Conservation (phyloP, 805 yeast genomes). For the Metschnikowia bowlesiae region DNA sequence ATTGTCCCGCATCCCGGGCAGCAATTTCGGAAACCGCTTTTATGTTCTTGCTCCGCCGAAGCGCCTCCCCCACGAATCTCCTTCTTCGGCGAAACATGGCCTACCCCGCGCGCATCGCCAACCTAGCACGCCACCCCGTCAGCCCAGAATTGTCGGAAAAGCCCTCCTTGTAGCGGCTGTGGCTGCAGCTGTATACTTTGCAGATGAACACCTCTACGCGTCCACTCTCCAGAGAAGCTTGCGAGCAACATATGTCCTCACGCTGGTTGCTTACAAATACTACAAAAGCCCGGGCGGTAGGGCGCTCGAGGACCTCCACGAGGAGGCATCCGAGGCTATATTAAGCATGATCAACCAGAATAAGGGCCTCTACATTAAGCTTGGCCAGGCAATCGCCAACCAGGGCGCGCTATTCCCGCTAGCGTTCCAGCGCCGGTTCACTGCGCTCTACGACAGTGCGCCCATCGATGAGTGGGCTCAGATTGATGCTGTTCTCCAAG, state of each 20-base stretch:
- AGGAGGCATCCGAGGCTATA: constrained; percentile 45
- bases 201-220: constrained; percentile 41
- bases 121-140: no score
- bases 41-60: no score
- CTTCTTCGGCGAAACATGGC: no score
- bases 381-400: constrained; percentile 77
- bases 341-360: constrained; percentile 27
- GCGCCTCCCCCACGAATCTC: no score
- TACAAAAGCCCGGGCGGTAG: constrained; percentile 37
- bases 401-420: constrained; percentile 66
- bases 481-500: constrained; percentile 37
- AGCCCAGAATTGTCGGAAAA: background rate
- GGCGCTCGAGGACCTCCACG: constrained; percentile 51
- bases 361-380: constrained; percentile 59
- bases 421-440: constrained; percentile 56
- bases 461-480: constrained; percentile 53
- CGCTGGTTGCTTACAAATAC: constrained; percentile 57
- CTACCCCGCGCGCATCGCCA: background rate
- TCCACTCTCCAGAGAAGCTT: constrained; percentile 50
- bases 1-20: background rate
- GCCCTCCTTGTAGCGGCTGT: constrained; percentile 1
- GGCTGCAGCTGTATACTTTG: constrained; percentile 17
- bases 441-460: constrained; percentile 61
- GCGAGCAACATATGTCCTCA: constrained; percentile 45
- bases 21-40: no score